phyloP scores from a whole-genome alignment of 75 land plant species.

The Selaginella tamariscina region DNA sequence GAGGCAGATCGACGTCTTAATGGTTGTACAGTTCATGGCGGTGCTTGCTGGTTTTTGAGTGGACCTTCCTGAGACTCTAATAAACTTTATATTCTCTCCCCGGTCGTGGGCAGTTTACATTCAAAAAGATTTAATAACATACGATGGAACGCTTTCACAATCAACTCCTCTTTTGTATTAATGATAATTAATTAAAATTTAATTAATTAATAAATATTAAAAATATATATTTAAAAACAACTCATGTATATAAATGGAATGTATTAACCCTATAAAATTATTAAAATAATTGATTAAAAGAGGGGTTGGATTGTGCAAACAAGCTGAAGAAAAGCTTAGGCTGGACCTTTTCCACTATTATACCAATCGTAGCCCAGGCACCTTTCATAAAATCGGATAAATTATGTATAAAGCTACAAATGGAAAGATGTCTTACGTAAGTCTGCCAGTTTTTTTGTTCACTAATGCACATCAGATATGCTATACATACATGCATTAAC shows the following conservation, averaged over 20 bases:
- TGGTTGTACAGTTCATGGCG: background rate
- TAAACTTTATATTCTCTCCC: background rate
- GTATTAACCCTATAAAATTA: slow-evolving; percentile 7
- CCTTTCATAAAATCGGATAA: slow-evolving; percentile 24
- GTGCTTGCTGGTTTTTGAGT: background rate
- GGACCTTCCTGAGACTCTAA: background rate
- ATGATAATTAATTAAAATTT: no score
- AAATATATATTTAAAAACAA: no score
- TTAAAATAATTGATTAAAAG: slow-evolving; percentile 26
- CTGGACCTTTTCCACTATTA: slow-evolving; percentile 62
- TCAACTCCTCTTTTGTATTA: no score
- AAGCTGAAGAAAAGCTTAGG: slow-evolving; percentile 58
- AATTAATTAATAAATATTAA: no score
- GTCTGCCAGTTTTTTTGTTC: slow-evolving; percentile 52
- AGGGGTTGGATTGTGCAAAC: slow-evolving; percentile 48
- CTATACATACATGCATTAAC: background rate
- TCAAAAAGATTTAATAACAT: background rate
- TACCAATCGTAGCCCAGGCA: slow-evolving; percentile 80
- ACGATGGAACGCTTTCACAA: no score
- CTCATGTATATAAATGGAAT: no score
- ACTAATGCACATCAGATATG: slow-evolving; percentile 33
- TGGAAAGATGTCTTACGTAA: slow-evolving; percentile 29
- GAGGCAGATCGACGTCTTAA: background rate
- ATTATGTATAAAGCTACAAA: background rate
- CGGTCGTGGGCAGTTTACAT: slow-evolving; percentile 31